Evolutionary conservation across 2,329 filamentous ascomycete species (phyloP).

Genomic region (Xylogone sp.): DNA sequence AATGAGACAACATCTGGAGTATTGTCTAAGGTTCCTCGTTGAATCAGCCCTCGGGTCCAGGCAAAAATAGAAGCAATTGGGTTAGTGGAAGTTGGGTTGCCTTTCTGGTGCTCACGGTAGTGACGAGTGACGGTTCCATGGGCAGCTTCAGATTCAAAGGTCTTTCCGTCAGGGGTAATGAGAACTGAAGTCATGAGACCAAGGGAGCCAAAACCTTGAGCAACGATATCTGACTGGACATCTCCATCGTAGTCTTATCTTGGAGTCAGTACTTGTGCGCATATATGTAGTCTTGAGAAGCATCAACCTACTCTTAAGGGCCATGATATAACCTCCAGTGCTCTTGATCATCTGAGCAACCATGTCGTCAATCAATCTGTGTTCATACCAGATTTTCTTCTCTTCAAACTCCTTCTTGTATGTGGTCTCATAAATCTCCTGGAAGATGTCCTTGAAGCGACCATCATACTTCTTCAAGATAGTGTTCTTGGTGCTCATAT

Average conservation of each 20-base stretch:
- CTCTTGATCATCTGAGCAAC: constrained; percentile 99
- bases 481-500: constrained; percentile 99
- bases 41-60: constrained; percentile 91
- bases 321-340: constrained; percentile 92
- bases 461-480: constrained; percentile 99
- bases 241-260: constrained; percentile 91
- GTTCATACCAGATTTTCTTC: constrained; percentile 97
- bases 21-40: constrained; percentile 87
- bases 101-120: constrained; percentile 99
- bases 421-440: constrained; percentile 84
- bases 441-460: constrained; percentile 99
- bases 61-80: constrained; percentile 98
- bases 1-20: constrained; percentile 92
- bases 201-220: constrained; percentile 95
- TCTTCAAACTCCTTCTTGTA: constrained; percentile 89
- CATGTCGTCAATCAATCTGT: constrained; percentile 99
- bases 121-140: constrained; percentile 98
- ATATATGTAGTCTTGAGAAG: not conserved
- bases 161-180: constrained; percentile 93
- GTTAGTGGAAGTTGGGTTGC: constrained; percentile 95
- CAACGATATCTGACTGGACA: constrained; percentile 97
- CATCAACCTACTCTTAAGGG: constrained; percentile 79
- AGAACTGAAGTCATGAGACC: constrained; percentile 98
- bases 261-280: constrained; percentile 12
- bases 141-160: constrained; percentile 95